Evolutionary conservation across 257 asterid genomes (phyloP).

Genomic region (Capsicum rhomboideum): DNA sequence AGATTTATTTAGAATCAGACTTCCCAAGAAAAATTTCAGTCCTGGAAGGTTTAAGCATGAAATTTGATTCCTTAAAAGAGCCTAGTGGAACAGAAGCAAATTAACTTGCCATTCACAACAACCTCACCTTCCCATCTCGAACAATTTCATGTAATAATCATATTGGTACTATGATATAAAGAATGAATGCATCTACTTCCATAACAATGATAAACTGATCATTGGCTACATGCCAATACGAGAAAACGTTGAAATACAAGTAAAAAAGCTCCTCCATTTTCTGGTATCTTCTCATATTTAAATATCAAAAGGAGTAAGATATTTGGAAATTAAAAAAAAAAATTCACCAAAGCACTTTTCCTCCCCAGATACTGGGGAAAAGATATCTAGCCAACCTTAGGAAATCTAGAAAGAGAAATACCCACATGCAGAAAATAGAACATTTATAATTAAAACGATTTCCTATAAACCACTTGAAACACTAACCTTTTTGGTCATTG

Average conservation of each 20-base stretch:
- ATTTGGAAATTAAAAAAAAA: not conserved
- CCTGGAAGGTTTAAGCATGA: not conserved
- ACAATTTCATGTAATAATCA: not conserved
- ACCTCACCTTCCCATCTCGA: not conserved
- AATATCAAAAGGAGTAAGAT: not conserved
- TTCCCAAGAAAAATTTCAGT: not conserved
- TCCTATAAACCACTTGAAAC: not conserved
- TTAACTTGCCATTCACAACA: not conserved
- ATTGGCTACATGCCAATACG: not conserved
- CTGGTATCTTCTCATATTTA: not conserved
- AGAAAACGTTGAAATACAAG: not conserved
- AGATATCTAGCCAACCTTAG: not conserved
- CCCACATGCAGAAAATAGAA: not conserved
- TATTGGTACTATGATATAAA: not conserved
- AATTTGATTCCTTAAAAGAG: not conserved
- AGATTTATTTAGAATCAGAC: not conserved
- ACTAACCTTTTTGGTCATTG: slow-evolving; percentile 87
- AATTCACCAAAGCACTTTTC: not conserved
- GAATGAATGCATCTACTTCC: not conserved
- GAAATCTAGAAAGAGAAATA: not conserved
- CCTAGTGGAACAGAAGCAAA: not conserved
- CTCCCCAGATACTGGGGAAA: not conserved
- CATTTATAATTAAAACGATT: not conserved
- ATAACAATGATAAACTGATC: not conserved
- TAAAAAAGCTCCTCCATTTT: not conserved